phyloP scores from a whole-genome alignment of 2,329 filamentous ascomycete species.

The Pseudophaeomoniella oleicola region DNA sequence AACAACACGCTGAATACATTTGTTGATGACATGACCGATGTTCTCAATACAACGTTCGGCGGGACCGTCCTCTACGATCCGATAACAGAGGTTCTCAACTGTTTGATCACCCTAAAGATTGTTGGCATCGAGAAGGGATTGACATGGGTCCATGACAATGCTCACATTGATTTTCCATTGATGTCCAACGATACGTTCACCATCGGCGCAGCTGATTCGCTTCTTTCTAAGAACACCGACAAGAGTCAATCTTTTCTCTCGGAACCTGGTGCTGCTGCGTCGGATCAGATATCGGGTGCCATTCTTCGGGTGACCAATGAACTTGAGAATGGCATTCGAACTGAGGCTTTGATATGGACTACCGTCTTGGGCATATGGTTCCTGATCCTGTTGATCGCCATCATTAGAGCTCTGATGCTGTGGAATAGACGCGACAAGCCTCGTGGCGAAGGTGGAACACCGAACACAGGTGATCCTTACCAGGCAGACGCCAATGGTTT shows the following conservation, averaged over 20 bases:
- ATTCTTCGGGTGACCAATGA: constrained; percentile 54
- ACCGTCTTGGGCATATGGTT: constrained; percentile 64
- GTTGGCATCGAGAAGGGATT: constrained; percentile 70
- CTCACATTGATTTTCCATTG: constrained; percentile 65
- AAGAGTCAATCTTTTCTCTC: constrained; percentile 57
- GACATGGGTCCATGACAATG: constrained; percentile 86
- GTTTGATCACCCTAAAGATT: constrained; percentile 78
- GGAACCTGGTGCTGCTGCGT: constrained; percentile 56
- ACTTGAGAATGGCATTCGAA: constrained; percentile 52
- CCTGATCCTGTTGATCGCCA: constrained; percentile 59
- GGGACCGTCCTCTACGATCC: constrained; percentile 67
- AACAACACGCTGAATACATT: constrained; percentile 78
- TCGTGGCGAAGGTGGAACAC: constrained; percentile 44
- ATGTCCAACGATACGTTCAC: constrained; percentile 74
- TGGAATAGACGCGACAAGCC: constrained; percentile 46
- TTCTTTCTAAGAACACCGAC: constrained; percentile 36
- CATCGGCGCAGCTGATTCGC: constrained; percentile 50
- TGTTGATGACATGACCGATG: constrained; percentile 58
- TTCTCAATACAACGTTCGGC: constrained; percentile 65
- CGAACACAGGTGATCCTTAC: constrained; percentile 5
- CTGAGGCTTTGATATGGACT: constrained; percentile 67
- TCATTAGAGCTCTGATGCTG: constrained; percentile 49
- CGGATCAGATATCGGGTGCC: constrained; percentile 68
- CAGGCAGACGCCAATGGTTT: constrained; percentile 17
- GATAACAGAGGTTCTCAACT: constrained; percentile 66